Conservation (phyloP, 2,329 filamentous ascomycete genomes). For the Cytospora piceae region DNA sequence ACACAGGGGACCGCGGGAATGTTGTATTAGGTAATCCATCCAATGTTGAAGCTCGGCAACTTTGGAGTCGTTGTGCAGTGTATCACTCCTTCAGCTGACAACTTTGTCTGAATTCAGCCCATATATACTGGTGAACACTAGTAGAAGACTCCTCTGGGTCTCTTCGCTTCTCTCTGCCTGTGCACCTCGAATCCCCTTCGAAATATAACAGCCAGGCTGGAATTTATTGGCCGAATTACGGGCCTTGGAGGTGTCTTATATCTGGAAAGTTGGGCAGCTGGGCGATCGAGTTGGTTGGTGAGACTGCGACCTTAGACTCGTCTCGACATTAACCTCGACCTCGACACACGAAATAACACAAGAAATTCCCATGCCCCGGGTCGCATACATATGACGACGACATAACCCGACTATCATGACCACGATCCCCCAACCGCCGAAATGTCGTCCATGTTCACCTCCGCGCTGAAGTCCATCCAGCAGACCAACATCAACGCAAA, state of each 20-base stretch:
- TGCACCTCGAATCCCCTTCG: background rate
- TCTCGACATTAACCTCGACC: background rate
- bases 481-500: slow-evolving; percentile 89
- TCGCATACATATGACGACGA: slow-evolving; percentile 24
- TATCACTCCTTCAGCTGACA: background rate
- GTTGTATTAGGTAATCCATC: slow-evolving; percentile 25
- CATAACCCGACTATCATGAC: slow-evolving; percentile 23
- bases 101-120: background rate
- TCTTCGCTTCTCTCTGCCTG: background rate
- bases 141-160: background rate
- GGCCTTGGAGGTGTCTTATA: background rate
- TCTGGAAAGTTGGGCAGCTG: background rate
- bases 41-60: background rate
- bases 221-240: background rate
- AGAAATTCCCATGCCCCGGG: background rate
- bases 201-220: background rate
- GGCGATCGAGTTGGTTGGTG: background rate
- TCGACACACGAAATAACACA: background rate
- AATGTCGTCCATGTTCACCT: slow-evolving; percentile 75
- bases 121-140: background rate
- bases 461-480: slow-evolving; percentile 89
- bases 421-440: slow-evolving; percentile 37
- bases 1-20: background rate
- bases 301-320: background rate
- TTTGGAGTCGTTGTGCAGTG: background rate